Base-by-base conservation (phyloP, 176 grass and related monocot genomes). In the Aechmea fasciata region DNA sequence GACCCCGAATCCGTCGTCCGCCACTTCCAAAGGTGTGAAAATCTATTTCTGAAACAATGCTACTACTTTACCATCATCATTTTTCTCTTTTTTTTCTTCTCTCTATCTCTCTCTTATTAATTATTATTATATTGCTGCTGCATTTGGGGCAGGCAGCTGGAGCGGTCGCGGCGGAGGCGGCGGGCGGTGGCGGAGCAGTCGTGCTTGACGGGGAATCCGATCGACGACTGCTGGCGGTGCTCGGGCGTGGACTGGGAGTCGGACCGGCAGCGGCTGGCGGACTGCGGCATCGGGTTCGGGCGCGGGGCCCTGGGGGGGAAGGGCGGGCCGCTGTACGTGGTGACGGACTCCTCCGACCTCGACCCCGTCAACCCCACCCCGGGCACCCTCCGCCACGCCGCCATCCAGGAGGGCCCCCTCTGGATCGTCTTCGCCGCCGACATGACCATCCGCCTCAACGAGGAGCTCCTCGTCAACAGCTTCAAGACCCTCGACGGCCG, bases 381-480 rank as follows among this genome's bases (percentile, higher is more conserved):
- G 0, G 94, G 94, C 26, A 97, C 89, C 7, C 89, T 97, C 70
- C 89, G 94, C 0, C 76, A 97, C 80, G 94, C 77, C 50, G 86
- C 24, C n/a, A 87, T 97, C 87, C 89, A 97, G 79, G 94, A 97
- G 4, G 94, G 86, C 9, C 94, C 94, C 0, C 87, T 97, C 7
- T 97, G 94, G 94, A 97, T 97, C 80, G 78, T 87, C 18, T 97
- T 97, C 81, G 68, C 79, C 10, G 49, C 41, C 20, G 94, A 93
- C 87, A 97, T 97, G 94, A 67, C 65, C 77, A 93, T 97, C 77
- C 89, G 81, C 0, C 86, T 97, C 0, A 83, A 70, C 54, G 79
- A 93, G 81, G 94, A 92, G 81, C 94, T 99, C 7, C 79, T 99
- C 9, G 79, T 99, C 3, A 93, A 87, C 82, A 99, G 94, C 84